Conservation (phyloP, 805 yeast genomes). For the Candida pseudoglaebosa region DNA sequence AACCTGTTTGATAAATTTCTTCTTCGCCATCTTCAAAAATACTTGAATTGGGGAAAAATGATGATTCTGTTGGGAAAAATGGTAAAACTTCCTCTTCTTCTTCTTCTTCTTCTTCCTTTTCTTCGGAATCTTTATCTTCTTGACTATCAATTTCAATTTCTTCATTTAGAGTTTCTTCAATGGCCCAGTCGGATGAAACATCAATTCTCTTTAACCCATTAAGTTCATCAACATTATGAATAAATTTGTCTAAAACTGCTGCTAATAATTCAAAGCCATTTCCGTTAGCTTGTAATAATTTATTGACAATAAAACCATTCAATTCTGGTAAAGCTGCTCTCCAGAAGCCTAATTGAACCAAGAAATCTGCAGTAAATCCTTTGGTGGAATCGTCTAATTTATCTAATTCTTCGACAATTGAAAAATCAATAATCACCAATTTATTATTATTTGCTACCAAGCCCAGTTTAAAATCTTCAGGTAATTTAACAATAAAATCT, state of each 20-base stretch:
- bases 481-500: conserved; percentile 51
- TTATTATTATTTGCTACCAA: conserved; percentile 50
- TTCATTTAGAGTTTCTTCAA: conserved; percentile 33
- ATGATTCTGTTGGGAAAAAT: conserved; percentile 55
- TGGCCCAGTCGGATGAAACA: conserved; percentile 31
- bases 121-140: conserved; percentile 17
- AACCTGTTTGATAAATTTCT: conserved; percentile 36
- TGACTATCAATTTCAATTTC: conserved; percentile 16
- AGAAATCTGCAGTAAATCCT: conserved; percentile 72
- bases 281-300: conserved; percentile 77
- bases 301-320: conserved; percentile 65
- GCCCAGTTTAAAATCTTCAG: conserved; percentile 48
- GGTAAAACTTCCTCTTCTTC: conserved; percentile 33
- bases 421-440: conserved; percentile 58
- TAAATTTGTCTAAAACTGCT: conserved; percentile 61
- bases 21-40: conserved; percentile 27
- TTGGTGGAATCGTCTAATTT: conserved; percentile 49
- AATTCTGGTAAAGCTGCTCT: conserved; percentile 57
- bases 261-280: conserved; percentile 77
- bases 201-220: conserved; percentile 35
- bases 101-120: conserved; percentile 24
- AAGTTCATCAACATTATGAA: conserved; percentile 53
- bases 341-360: conserved; percentile 82
- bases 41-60: conserved; percentile 64
- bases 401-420: conserved; percentile 60